Conservation (phyloP, 2,329 filamentous ascomycete species). For the Sporothrix euskadiensis region DNA sequence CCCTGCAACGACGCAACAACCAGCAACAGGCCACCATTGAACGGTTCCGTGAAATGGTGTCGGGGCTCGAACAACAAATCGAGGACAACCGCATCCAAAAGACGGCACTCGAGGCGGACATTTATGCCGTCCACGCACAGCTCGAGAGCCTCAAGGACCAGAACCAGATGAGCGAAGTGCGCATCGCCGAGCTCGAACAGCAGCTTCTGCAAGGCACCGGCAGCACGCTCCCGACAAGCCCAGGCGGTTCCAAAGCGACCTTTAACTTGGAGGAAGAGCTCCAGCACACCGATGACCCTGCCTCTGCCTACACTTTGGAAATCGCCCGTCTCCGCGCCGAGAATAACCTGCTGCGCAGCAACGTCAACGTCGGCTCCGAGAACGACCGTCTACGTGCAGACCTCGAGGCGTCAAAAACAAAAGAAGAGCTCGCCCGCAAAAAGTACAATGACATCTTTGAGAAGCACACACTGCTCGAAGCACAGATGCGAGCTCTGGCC, state of each 20-base stretch:
- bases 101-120: conserved; percentile 48
- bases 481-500: conserved; percentile 58
- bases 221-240: background rate
- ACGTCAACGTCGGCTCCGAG: conserved; percentile 55
- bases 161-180: conserved; percentile 51
- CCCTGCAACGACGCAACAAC: conserved; percentile 39
- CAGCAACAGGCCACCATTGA: conserved; percentile 35
- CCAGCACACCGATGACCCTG: conserved; percentile 48
- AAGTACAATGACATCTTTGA: conserved; percentile 60
- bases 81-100: conserved; percentile 48
- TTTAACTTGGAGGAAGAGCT: conserved; percentile 63
- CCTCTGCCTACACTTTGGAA: conserved; percentile 50
- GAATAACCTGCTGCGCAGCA: conserved; percentile 59
- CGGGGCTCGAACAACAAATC: conserved; percentile 39
- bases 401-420: conserved; percentile 55
- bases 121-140: conserved; percentile 46
- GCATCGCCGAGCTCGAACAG: conserved; percentile 61
- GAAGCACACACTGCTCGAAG: conserved; percentile 57
- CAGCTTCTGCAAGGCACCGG: conserved; percentile 48
- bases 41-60: conserved; percentile 36
- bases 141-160: conserved; percentile 46
- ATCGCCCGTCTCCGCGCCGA: conserved; percentile 62
- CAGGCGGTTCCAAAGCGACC: conserved; percentile 32
- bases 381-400: conserved; percentile 57
- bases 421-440: conserved; percentile 54